Conservation (phyloP, 2,329 filamentous ascomycete genomes). For the Pezicula rhizophila region DNA sequence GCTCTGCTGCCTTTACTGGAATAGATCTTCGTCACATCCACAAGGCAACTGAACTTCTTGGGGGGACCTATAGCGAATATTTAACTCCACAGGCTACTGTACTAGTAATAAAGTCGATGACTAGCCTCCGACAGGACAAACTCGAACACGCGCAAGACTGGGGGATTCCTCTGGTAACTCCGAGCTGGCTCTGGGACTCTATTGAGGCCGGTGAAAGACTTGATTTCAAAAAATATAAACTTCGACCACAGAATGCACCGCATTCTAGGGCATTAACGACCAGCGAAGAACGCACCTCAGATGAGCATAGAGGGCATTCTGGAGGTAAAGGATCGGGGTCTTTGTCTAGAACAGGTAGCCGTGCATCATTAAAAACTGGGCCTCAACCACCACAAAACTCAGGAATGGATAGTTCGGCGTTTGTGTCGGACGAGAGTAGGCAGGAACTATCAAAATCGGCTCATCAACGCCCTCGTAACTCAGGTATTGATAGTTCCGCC, state of each 20-base stretch:
- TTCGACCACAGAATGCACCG: constrained; percentile 24
- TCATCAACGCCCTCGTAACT: background rate
- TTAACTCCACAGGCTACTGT: constrained; percentile 68
- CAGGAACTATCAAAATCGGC: constrained; percentile 7
- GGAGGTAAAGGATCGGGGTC: background rate
- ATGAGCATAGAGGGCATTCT: background rate
- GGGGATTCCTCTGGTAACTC: constrained; percentile 73
- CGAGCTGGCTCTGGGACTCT: constrained; percentile 81
- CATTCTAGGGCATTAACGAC: constrained; percentile 13
- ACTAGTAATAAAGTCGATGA: constrained; percentile 52
- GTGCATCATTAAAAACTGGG: constrained; percentile 7
- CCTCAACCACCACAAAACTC: constrained; percentile 7
- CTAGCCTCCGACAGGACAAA: constrained; percentile 62
- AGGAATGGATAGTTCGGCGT: constrained; percentile 15
- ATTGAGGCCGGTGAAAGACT: constrained; percentile 52
- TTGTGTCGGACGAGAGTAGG: constrained; percentile 9
- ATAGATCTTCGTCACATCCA: constrained; percentile 82
- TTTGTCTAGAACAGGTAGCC: constrained; percentile 1
- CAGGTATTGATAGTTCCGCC: background rate
- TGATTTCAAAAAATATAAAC: constrained; percentile 39
- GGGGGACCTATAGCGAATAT: constrained; percentile 74
- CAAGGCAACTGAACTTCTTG: constrained; percentile 68
- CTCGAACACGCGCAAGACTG: constrained; percentile 68
- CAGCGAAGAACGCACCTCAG: background rate
- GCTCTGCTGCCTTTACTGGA: constrained; percentile 75